phyloP scores from a whole-genome alignment of 2,329 filamentous ascomycete genomes.

The Trichoderma atroviride region DNA sequence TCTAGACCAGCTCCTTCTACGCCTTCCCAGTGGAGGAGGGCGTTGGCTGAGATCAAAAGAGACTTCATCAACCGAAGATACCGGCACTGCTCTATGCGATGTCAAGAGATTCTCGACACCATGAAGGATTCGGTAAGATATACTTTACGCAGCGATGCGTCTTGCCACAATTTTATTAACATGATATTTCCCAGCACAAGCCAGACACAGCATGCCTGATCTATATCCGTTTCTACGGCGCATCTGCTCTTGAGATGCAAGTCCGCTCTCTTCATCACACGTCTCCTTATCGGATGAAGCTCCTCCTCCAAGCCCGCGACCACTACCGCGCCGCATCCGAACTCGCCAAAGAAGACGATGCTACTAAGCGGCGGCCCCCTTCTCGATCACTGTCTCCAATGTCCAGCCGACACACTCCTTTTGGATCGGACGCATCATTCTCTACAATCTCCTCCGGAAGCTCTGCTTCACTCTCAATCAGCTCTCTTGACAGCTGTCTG shows the following conservation, averaged over 20 bases:
- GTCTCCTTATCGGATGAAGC: slow-evolving; percentile 49
- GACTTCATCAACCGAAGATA: slow-evolving; percentile 56
- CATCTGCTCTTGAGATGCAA: slow-evolving; percentile 60
- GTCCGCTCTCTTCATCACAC: slow-evolving; percentile 51
- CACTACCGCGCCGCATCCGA: slow-evolving; percentile 55
- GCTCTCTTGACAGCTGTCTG: slow-evolving; percentile 27
- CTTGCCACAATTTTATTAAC: background rate
- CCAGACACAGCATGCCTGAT: slow-evolving; percentile 59
- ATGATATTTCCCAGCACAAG: slow-evolving; percentile 4
- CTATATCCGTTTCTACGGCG: slow-evolving; percentile 64
- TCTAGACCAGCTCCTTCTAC: slow-evolving; percentile 46
- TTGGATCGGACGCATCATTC: slow-evolving; percentile 50
- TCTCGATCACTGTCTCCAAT: slow-evolving; percentile 36
- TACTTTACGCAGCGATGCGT: background rate
- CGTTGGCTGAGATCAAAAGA: slow-evolving; percentile 56
- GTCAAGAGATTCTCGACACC: slow-evolving; percentile 55
- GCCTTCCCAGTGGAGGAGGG: slow-evolving; percentile 53
- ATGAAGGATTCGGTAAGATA: slow-evolving; percentile 49
- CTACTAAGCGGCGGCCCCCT: slow-evolving; percentile 44
- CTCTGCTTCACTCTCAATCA: slow-evolving; percentile 50
- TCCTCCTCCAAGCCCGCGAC: slow-evolving; percentile 54
- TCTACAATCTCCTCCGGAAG: slow-evolving; percentile 48
- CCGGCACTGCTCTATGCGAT: slow-evolving; percentile 56
- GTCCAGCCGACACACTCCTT: slow-evolving; percentile 51
- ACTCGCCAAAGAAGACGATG: slow-evolving; percentile 52